Base-by-base conservation (phyloP, 441 rosid species). In the Gossypium gossypioides region DNA sequence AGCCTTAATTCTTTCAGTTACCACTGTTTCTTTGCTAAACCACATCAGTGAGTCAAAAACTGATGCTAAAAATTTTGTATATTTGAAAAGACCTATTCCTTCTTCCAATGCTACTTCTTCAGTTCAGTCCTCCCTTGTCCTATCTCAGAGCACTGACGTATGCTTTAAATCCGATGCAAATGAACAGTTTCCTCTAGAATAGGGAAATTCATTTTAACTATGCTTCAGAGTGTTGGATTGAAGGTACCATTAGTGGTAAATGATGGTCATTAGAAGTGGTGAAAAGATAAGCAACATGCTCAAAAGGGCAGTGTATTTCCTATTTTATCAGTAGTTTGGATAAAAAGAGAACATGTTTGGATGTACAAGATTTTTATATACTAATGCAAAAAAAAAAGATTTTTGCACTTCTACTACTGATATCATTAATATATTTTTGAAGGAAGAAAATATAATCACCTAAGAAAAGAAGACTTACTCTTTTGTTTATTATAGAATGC, bases 151-250 rank as follows among this genome's bases (percentile, higher is more conserved):
- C 57, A 46, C 27, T 19, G 52, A 12, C 55, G 44, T 6, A 19
- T 21, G 69, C 60, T 52, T 55, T 58, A 68, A 69, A 64, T 75
- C 67, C 52, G 61, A 52, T 22, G 61, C 40, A 29, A 54, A 65
- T 72, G 54, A 15, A 52, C 18, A 24, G 12, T 29, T 50, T 69
- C 60, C 56, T 68, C 52, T 32, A 32, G 37, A 48, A 22, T 44
- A 3, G 51, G 56, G 57, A 56, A 61, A 29, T n/a, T 5, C 52
- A 15, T 25, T 21, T 68, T 6, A 3, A 68, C 66, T 50, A 40
- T 75, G 18, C 34, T 15, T 46, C 54, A 10, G 55, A 68, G 18
- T 70, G 13, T 18, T 68, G 58, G 21, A 48, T 51, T 51, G 48
- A 52, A 68, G 40, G 4, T 62, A 4, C 29, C 27, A 10, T 48